A percentile compares a stretch with the other conserved stretches of the same genome.
phyloP scores from a whole-genome alignment of 306 rosid species.

The Corylus americana region DNA sequence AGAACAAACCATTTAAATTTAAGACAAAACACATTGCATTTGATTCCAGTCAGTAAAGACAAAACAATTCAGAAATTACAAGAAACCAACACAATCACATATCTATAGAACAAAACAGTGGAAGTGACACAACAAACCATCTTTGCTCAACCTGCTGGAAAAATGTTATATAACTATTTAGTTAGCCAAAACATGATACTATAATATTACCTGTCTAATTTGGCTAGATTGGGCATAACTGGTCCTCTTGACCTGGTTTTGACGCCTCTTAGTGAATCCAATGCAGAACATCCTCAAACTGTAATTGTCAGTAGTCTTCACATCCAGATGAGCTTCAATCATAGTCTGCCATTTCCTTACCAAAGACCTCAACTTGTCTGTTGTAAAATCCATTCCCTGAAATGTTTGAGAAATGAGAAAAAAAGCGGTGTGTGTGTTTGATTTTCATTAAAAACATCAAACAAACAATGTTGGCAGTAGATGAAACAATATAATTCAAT shows the following conservation, averaged over 20 bases:
- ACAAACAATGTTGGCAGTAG: neutral
- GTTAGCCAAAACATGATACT: neutral
- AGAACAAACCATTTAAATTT: neutral
- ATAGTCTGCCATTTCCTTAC: conserved; percentile 89
- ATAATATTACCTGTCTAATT: conserved; percentile 62
- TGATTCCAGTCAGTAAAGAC: too few relatives aligned
- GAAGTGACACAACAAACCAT: neutral
- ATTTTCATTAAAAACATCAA: neutral
- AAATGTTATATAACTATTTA: neutral
- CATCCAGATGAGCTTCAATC: conserved; percentile 92
- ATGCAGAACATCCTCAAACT: conserved; percentile 89
- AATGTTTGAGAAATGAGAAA: neutral
- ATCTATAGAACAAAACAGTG: neutral
- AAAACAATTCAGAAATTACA: neutral
- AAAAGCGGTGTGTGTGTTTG: neutral
- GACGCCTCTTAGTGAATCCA: conserved; percentile 83
- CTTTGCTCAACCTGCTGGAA: neutral
- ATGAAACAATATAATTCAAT: neutral
- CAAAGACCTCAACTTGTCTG: conserved; percentile 89
- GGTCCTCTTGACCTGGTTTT: conserved; percentile 89
- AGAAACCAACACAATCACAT: neutral
- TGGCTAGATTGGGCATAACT: conserved; percentile 94
- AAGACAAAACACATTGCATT: neutral
- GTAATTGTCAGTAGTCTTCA: conserved; percentile 84
- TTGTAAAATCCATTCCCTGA: conserved; percentile 88